These are phyloP conservation scores for Sutorius eximius DNA, from an alignment of 1,284 basidiomycete genomes.

Conservation along the genomic window DNA sequence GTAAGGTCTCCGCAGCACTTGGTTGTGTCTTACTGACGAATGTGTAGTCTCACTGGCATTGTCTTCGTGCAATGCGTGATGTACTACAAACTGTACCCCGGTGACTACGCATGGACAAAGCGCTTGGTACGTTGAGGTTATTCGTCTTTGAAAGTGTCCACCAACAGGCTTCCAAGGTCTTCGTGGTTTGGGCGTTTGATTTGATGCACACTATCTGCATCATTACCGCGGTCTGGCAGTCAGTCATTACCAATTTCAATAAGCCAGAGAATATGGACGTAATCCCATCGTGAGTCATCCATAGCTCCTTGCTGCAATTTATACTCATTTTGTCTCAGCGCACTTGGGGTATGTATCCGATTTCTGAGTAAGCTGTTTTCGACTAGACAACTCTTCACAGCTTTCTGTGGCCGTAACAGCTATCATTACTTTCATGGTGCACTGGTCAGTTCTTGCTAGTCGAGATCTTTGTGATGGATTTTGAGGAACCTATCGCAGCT, in stretches of 20 bases:
- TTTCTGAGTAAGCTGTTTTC: neutral
- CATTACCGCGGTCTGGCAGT: slow-evolving; percentile 30
- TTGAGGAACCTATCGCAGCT: slow-evolving; percentile 11
- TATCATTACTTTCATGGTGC: slow-evolving; percentile 32
- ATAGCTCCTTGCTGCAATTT: accelerated
- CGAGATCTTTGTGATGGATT: neutral
- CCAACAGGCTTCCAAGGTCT: slow-evolving; percentile 25
- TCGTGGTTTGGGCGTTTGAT: slow-evolving; percentile 31
- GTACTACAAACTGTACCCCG: slow-evolving; percentile 46
- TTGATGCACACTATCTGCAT: slow-evolving; percentile 34
- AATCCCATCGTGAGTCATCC: slow-evolving; percentile 29
- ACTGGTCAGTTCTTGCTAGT: slow-evolving; percentile 23
- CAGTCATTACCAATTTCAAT: slow-evolving; percentile 28
- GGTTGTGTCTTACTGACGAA: slow-evolving; percentile 8
- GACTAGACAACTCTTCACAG: slow-evolving; percentile 7
- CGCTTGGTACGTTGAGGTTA: slow-evolving; percentile 34
- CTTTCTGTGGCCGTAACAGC: slow-evolving; percentile 35
- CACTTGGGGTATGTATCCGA: slow-evolving; percentile 25
- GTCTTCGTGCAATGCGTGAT: slow-evolving; percentile 46
- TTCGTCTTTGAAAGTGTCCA: slow-evolving; percentile 12
- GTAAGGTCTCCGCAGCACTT: slow-evolving; percentile 11
- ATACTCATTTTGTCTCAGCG: slow-evolving; percentile 14
- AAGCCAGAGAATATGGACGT: slow-evolving; percentile 28
- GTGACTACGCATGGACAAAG: slow-evolving; percentile 38
- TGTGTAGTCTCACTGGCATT: slow-evolving; percentile 44